phyloP scores from a whole-genome alignment of 2,329 filamentous ascomycete genomes.

The Colletotrichum lentis region DNA sequence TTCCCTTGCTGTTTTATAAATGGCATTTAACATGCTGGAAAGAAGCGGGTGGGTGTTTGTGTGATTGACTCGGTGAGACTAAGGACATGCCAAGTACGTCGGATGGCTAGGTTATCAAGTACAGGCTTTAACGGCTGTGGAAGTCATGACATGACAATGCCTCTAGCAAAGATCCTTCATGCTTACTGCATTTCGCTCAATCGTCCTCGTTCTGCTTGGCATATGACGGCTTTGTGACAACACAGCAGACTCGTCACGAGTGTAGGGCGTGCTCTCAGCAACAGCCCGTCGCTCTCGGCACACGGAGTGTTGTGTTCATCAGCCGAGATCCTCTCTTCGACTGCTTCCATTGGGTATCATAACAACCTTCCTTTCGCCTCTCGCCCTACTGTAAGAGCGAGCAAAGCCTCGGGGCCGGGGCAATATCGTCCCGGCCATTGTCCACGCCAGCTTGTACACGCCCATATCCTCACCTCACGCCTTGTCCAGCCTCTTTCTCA shows the following conservation, averaged over 20 bases:
- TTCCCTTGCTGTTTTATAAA: constrained; percentile 35
- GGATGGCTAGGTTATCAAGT: no score
- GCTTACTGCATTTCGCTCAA: no score
- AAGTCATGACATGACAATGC: no score
- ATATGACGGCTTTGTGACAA: not conserved
- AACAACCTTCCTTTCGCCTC: not conserved
- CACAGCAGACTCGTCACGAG: no score
- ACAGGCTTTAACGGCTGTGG: no score
- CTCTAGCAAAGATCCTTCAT: no score
- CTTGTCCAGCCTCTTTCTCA: constrained; percentile 59
- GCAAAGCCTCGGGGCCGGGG: not conserved
- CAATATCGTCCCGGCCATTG: not conserved
- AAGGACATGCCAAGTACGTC: no score
- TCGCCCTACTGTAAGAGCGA: no score
- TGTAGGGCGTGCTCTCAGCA: no score
- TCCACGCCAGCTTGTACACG: no score
- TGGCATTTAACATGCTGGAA: constrained; percentile 32
- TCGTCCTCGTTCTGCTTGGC: no score
- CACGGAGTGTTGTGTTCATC: not conserved
- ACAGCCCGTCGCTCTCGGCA: not conserved
- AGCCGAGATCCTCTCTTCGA: not conserved
- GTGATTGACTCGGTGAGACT: no score
- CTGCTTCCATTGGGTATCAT: constrained; percentile 26
- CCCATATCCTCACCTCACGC: constrained; percentile 37
- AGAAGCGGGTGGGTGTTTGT: not conserved